A percentile compares a stretch with the other conserved stretches of the same genome.
Evolutionary conservation across 2,329 filamentous ascomycete genomes (phyloP).

Genomic region (Daldinia sp.): DNA sequence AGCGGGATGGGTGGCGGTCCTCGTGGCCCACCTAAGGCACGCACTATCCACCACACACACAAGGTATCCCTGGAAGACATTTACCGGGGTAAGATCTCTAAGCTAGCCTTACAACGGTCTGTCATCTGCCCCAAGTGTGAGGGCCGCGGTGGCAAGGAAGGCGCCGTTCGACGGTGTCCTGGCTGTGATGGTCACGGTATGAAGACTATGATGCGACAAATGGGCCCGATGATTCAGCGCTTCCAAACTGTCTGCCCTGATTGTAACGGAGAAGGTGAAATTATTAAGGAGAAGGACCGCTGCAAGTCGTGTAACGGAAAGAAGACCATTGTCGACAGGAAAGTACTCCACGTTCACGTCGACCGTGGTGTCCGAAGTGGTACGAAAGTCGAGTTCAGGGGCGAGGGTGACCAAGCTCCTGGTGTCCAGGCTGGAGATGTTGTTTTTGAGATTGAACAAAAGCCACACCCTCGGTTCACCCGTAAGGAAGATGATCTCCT

Average conservation of each 20-base stretch:
- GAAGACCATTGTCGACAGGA: slow-evolving; percentile 97
- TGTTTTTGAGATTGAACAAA: slow-evolving; percentile 98
- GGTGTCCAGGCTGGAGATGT: slow-evolving; percentile 95
- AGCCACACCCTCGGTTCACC: slow-evolving; percentile 95
- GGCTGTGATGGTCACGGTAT: slow-evolving; percentile 95
- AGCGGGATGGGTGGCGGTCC: slow-evolving; percentile 81
- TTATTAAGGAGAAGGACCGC: slow-evolving; percentile 94
- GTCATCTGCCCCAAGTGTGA: slow-evolving; percentile 97
- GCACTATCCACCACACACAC: slow-evolving; percentile 98
- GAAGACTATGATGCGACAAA: slow-evolving; percentile 99
- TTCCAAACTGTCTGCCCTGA: slow-evolving; percentile 99
- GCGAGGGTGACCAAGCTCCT: slow-evolving; percentile 95
- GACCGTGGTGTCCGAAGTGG: slow-evolving; percentile 94
- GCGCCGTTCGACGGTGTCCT: slow-evolving; percentile 91
- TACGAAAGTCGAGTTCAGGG: slow-evolving; percentile 96
- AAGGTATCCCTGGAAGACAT: slow-evolving; percentile 98
- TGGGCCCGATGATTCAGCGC: slow-evolving; percentile 99
- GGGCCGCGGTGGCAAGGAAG: slow-evolving; percentile 95
- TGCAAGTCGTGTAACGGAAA: slow-evolving; percentile 98
- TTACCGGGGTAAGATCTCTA: slow-evolving; percentile 97
- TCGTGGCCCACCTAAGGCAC: slow-evolving; percentile 85
- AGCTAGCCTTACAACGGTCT: slow-evolving; percentile 95
- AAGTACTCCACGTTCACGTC: slow-evolving; percentile 98
- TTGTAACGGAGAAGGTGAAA: slow-evolving; percentile 97
- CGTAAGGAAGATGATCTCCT: slow-evolving; percentile 96